Base-by-base conservation (phyloP, 768 basidiomycete genomes). In the Phallus indusiatus region DNA sequence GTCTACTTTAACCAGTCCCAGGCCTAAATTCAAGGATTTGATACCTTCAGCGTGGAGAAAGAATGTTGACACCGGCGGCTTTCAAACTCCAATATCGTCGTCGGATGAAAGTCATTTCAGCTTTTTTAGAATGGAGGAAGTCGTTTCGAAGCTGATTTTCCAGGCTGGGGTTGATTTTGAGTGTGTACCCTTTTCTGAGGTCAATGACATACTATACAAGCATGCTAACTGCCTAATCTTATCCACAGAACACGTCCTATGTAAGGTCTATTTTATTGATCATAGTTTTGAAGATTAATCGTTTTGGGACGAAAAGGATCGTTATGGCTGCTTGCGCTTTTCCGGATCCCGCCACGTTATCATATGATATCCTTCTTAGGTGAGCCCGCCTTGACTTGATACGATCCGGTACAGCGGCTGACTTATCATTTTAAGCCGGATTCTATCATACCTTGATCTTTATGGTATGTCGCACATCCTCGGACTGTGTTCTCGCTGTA, bases 151-250 rank as follows among this genome's bases (percentile, higher is more conserved):
- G 68, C 76, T 93, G 73, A 90, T 93, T 49, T 91, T 88, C 65
- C 90, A 91, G 68, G 91, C 91, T 48, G 91, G 91, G 1, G 86
- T 91, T 59, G 91, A 94, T 72, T 92, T 83, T 63, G 90, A 92
- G 91, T 94, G 65, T 67, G 86, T 77, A 21, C 37, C 33, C 36
- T 48, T 47, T 54, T 53, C 63, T 52, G 54, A 53, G n/a, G 33
- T 22, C 22, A n/a, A n/a, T n/a, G n/a, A n/a, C 28, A 28, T 3
- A 28, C 28, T 5, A 61, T n/a, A 33, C 17, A 24, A n/a, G 36
- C 47, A 37, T 53, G 33, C 14, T 54, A 57, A 36, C 52, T 21
- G 8, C 47, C n/a, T 24, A 20, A 47, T 10, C 47, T 64, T 36
- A 51, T 48, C 22, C 21, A 65, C 67, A 92, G 90, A 72, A 93